Percentiles rank a stretch among this genome's conserved stretches.
Conservation (phyloP, 345 rosid species). For the rapeseed (Brassica napus) region Da-Ae NC_063448.1:665001-665500, state of each 20-base stretch:
- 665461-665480: too few species aligned
- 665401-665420: too few species aligned
- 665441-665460: too few species aligned
- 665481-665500: too few species aligned
- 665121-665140: slow-evolving; percentile 51
- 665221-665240: slow-evolving; percentile 40
- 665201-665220: slow-evolving; percentile 50
- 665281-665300: neutral
- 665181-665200: slow-evolving; percentile 18
- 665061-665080: slow-evolving; percentile 51
- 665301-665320: neutral
- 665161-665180: slow-evolving; percentile 25
- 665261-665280: slow-evolving; percentile 43
- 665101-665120: slow-evolving; percentile 48
- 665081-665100: slow-evolving; percentile 56
- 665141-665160: slow-evolving; percentile 7
- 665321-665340: too few species aligned
- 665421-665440: too few species aligned
- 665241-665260: slow-evolving; percentile 48
- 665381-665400: too few species aligned
- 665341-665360: too few species aligned
- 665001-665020: slow-evolving; percentile 46
- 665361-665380: too few species aligned
- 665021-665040: slow-evolving; percentile 53
- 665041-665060: slow-evolving; percentile 59